Conservation (phyloP, 75 land plant genomes). For the Picea glauca region DNA sequence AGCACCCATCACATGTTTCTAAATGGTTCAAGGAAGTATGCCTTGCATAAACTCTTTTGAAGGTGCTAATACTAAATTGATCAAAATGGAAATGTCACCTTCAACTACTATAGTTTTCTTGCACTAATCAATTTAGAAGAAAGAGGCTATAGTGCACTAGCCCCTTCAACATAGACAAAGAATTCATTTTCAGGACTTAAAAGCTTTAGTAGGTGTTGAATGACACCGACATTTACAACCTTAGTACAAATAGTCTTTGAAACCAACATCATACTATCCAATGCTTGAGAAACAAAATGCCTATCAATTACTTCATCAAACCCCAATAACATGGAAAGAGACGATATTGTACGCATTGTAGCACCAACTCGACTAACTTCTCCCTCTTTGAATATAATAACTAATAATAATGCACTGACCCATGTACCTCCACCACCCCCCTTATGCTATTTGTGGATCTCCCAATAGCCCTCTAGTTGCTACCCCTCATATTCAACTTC, state of each 20-base stretch:
- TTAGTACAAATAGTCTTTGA: conserved; percentile 40
- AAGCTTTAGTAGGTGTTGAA: too few relatives aligned
- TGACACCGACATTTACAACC: conserved; percentile 50
- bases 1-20: conserved; percentile 57
- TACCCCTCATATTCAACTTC: too few relatives aligned
- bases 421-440: conserved; percentile 57
- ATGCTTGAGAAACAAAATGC: too few relatives aligned
- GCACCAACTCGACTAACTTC: too few relatives aligned
- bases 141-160: too few relatives aligned
- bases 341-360: conserved; percentile 34
- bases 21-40: conserved; percentile 1
- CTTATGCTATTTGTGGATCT: conserved; percentile 40
- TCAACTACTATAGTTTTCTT: conserved; percentile 39
- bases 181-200: too few relatives aligned
- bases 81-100: conserved; percentile 54
- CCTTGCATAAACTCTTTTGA: conserved; percentile 92
- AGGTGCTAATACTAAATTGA: conserved; percentile 80
- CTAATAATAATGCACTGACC: conserved; percentile 13
- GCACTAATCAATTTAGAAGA: too few relatives aligned
- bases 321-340: conserved; percentile 52
- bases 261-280: too few relatives aligned
- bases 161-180: too few relatives aligned
- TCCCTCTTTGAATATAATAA: too few relatives aligned
- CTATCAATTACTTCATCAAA: too few relatives aligned
- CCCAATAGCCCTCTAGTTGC: too few relatives aligned